These are phyloP conservation scores for Ceratocystiopsis minuta DNA, from an alignment of 2,329 filamentous ascomycete genomes.

Conservation along the genomic window DNA sequence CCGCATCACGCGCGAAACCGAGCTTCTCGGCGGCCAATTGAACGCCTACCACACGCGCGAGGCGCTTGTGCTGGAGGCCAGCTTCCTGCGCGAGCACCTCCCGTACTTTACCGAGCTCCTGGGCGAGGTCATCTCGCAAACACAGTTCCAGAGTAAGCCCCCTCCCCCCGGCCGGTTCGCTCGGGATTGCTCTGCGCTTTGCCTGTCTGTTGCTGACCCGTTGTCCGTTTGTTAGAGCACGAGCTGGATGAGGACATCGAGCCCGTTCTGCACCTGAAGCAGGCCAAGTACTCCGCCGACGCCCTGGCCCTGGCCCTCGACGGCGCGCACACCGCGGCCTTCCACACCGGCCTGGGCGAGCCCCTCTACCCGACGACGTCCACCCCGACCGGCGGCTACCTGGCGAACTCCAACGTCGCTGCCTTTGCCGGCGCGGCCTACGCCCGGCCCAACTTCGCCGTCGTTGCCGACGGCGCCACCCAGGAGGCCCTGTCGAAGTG, in stretches of 20 bases:
- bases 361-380: slow-evolving; percentile 56
- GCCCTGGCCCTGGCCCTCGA: slow-evolving; percentile 57
- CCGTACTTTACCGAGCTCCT: slow-evolving; percentile 96
- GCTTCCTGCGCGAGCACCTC: slow-evolving; percentile 87
- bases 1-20: slow-evolving; percentile 84
- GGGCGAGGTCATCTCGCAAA: slow-evolving; percentile 74
- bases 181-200: too few relatives aligned
- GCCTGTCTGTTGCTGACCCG: not conserved
- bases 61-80: slow-evolving; percentile 79
- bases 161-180: too few relatives aligned
- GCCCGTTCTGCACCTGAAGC: slow-evolving; percentile 56
- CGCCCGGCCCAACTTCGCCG: slow-evolving; percentile 74
- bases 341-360: slow-evolving; percentile 80
- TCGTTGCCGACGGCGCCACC: slow-evolving; percentile 77
- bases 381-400: slow-evolving; percentile 59
- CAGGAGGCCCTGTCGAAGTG: slow-evolving; percentile 66
- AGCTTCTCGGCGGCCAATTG: slow-evolving; percentile 87
- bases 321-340: slow-evolving; percentile 69
- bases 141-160: slow-evolving; percentile 72
- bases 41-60: slow-evolving; percentile 79
- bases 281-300: slow-evolving; percentile 51
- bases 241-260: slow-evolving; percentile 82
- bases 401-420: slow-evolving; percentile 57
- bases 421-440: slow-evolving; percentile 66
- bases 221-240: slow-evolving; percentile 54